Percentiles rank a stretch among this genome's conserved stretches.
Evolutionary conservation across 495 filamentous ascomycete genomes (phyloP).

Genomic region (Talaromyces wortmannii): DNA sequence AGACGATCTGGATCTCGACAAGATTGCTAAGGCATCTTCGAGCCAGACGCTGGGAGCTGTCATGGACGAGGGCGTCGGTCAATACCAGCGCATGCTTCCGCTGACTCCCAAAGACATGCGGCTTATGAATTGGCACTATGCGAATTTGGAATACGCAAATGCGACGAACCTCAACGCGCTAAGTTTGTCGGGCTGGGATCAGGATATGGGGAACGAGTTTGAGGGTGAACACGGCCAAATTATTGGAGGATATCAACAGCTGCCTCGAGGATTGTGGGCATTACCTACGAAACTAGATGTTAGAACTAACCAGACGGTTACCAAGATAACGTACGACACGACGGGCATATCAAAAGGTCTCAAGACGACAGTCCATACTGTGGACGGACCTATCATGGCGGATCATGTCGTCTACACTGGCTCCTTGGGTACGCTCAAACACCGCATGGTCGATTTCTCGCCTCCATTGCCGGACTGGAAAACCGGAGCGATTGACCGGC

Average conservation of each 20-base stretch:
- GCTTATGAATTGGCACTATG: constrained; percentile 95
- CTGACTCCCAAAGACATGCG: constrained; percentile 81
- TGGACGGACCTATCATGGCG: constrained; percentile 71
- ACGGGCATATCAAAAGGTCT: constrained; percentile 25
- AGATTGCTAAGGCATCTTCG: constrained; percentile 48
- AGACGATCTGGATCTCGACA: constrained; percentile 68
- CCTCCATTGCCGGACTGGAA: constrained; percentile 87
- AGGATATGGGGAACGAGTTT: constrained; percentile 96
- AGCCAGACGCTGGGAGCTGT: constrained; percentile 77
- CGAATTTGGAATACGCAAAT: constrained; percentile 96
- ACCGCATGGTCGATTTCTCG: constrained; percentile 64
- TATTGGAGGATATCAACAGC: constrained; percentile 84
- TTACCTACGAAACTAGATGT: constrained; percentile 76
- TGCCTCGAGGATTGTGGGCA: constrained; percentile 74
- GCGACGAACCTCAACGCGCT: constrained; percentile 79
- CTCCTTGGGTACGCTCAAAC: constrained; percentile 85
- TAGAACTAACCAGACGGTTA: constrained; percentile 60
- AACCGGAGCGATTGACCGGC: constrained; percentile 66
- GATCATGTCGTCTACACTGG: constrained; percentile 85
- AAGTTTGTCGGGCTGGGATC: constrained; percentile 90
- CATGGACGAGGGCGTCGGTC: constrained; percentile 80
- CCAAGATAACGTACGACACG: constrained; percentile 58
- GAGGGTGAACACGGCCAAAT: constrained; percentile 90
- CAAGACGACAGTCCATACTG: constrained; percentile 61
- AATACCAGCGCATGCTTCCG: constrained; percentile 79